Percentiles rank a stretch among this genome's conserved stretches.
Conservation (phyloP, 495 filamentous ascomycete species). For the Lophium mytilinum region DNA sequence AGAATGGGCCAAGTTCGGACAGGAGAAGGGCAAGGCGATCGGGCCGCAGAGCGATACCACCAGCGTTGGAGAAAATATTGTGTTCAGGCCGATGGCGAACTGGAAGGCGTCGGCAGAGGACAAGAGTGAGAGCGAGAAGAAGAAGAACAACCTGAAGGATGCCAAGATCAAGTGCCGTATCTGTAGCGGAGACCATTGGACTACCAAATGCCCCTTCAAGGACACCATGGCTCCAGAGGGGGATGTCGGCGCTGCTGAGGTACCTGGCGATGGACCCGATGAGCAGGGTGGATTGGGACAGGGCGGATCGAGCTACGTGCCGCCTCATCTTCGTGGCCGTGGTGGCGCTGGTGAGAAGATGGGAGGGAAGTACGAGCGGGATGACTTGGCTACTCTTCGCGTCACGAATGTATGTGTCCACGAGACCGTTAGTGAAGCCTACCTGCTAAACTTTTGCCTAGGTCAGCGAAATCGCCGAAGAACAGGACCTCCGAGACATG, state of each 20-base stretch:
- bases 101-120: slow-evolving; percentile 79
- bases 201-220: slow-evolving; percentile 85
- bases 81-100: slow-evolving; percentile 81
- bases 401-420: slow-evolving; percentile 84
- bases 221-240: slow-evolving; percentile 73
- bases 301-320: slow-evolving; percentile 77
- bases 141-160: slow-evolving; percentile 91
- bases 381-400: slow-evolving; percentile 89
- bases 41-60: slow-evolving; percentile 79
- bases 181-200: slow-evolving; percentile 97
- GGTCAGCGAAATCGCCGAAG: slow-evolving; percentile 96
- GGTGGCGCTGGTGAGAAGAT: slow-evolving; percentile 69
- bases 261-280: slow-evolving; percentile 42
- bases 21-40: slow-evolving; percentile 61
- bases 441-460: slow-evolving; percentile 32
- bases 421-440: background rate
- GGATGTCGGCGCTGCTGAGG: slow-evolving; percentile 45
- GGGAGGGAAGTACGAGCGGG: slow-evolving; percentile 91
- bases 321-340: slow-evolving; percentile 82
- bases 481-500: slow-evolving; percentile 87
- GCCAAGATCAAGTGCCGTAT: slow-evolving; percentile 99
- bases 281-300: slow-evolving; percentile 50
- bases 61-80: slow-evolving; percentile 91
- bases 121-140: slow-evolving; percentile 49
- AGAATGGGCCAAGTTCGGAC: slow-evolving; percentile 85